Evolutionary conservation across 768 basidiomycete genomes (phyloP), one percentile per base, ranked within the genome.

Genomic region (Pisolithus marmoratus): DNA sequence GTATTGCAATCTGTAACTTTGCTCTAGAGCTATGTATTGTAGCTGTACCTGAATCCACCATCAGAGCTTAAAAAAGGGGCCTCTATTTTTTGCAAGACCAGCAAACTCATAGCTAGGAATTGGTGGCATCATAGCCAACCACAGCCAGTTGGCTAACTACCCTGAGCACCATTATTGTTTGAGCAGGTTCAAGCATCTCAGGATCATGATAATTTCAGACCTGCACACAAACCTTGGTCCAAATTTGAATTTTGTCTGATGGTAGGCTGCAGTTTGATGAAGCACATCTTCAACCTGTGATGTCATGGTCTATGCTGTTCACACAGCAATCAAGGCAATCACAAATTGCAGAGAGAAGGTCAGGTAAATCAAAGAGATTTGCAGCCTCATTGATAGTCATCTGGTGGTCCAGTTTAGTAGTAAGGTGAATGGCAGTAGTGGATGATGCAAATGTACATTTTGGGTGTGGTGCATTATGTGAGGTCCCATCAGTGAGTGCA

Each of bases 341-440:
- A 3, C 3, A 3, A 29, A 56, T 41, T 2, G 51, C 43, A 12
- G 41, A 9, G 8, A 15, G n/a, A n/a, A 56, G 51, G 24, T 56
- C 48, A 26, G 36, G 36, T 8, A 54, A 22, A 6, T 26, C 14
- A 40, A 45, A 54, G n/a, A 12, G 12, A 4, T 7, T 20, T 8
- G 29, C 26, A 22, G 46, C 49, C 36, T 55, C 46, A 19, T 42
- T 19, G 8, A 55, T 7, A 23, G 29, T 48, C 5, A 55, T 38
- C 22, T 20, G 20, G 12, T 14, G 42, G 4, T 9, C 27, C 1
- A 46, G 49, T 24, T 55, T 55, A 8, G 26, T 48, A 22, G 41
- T 31, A 34, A 55, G 46, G 45, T 51, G 50, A 22, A 55, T 31
- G 8, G 45, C 31, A 22, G 50, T 55, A 4, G 38, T 55, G 5